Percentiles rank a stretch among this genome's conserved stretches.
Conservation (phyloP, 805 yeast species). For the Suhomyces sp. region DNA sequence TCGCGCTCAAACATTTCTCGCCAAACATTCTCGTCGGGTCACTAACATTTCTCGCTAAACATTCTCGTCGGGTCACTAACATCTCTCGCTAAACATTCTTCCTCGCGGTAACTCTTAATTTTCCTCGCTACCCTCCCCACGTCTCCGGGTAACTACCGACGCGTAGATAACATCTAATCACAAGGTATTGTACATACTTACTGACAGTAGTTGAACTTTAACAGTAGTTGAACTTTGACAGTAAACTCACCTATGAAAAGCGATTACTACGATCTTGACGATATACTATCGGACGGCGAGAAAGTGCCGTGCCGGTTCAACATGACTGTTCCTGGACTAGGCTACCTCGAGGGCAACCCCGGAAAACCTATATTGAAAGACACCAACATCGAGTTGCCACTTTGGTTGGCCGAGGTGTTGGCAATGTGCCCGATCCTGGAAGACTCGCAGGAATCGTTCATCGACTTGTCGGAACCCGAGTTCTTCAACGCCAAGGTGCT, state of each 20-base stretch:
- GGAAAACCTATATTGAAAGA: constrained; percentile 57
- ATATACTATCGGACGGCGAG: constrained; percentile 66
- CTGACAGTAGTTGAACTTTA: no score
- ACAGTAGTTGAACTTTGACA: no score
- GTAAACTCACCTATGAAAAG: not conserved
- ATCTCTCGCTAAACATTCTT: not conserved
- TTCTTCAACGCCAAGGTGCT: constrained; percentile 61
- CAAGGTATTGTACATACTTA: no score
- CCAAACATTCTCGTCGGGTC: not conserved
- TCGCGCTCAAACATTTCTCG: not conserved
- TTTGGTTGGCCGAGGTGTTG: constrained; percentile 83
- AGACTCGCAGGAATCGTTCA: constrained; percentile 47
- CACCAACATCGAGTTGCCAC: constrained; percentile 71
- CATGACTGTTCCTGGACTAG: constrained; percentile 79
- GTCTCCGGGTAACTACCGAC: not conserved
- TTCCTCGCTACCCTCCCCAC: not conserved
- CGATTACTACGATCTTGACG: constrained; percentile 70
- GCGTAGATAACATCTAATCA: not conserved
- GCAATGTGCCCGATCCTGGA: constrained; percentile 46
- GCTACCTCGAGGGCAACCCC: constrained; percentile 77
- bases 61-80: not conserved
- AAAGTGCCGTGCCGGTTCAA: constrained; percentile 79
- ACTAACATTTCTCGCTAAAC: not conserved
- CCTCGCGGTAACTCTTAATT: not conserved
- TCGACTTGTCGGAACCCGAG: constrained; percentile 70